A percentile compares a stretch with the other conserved stretches of the same genome.
Conservation (phyloP, 352 stramenopile genomes). For the Thalassiosira delicatula region DNA sequence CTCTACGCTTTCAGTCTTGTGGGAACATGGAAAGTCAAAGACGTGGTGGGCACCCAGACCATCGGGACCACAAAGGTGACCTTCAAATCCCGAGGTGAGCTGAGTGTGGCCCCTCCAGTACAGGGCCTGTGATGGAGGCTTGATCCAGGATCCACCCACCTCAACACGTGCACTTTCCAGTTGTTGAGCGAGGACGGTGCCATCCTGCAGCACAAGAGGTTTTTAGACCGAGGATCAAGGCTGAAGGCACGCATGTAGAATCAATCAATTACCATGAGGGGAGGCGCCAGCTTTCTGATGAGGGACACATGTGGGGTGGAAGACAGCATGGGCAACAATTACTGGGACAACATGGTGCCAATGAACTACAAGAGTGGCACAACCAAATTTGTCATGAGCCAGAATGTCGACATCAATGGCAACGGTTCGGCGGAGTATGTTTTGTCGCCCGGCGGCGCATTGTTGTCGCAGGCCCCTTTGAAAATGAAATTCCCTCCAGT, state of each 20-base stretch:
- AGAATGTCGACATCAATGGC: constrained; percentile 55
- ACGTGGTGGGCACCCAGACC: constrained; percentile 75
- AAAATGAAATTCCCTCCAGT: constrained; percentile 39
- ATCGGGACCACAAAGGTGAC: constrained; percentile 78
- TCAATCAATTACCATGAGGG: constrained; percentile 75
- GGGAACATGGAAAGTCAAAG: constrained; percentile 80
- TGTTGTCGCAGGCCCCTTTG: neutral
- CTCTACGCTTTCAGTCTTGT: constrained; percentile 62
- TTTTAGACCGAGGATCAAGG: constrained; percentile 82
- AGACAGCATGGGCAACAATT: constrained; percentile 50
- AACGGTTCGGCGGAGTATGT: neutral
- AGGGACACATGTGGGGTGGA: constrained; percentile 72
- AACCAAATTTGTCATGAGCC: constrained; percentile 84
- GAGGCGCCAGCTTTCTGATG: constrained; percentile 83
- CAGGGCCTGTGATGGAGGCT: constrained; percentile 80
- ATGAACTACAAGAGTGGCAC: constrained; percentile 81
- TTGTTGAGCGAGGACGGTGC: constrained; percentile 79
- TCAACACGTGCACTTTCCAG: constrained; percentile 86
- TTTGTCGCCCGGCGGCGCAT: constrained; percentile 8
- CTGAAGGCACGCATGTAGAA: constrained; percentile 82
- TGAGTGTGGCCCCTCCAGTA: constrained; percentile 70
- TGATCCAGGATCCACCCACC: constrained; percentile 83
- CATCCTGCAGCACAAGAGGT: constrained; percentile 83
- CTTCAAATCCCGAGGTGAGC: constrained; percentile 71
- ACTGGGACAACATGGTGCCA: constrained; percentile 82